Conservation (phyloP, 163 green algal species). For the Picocystis sp. region DNA sequence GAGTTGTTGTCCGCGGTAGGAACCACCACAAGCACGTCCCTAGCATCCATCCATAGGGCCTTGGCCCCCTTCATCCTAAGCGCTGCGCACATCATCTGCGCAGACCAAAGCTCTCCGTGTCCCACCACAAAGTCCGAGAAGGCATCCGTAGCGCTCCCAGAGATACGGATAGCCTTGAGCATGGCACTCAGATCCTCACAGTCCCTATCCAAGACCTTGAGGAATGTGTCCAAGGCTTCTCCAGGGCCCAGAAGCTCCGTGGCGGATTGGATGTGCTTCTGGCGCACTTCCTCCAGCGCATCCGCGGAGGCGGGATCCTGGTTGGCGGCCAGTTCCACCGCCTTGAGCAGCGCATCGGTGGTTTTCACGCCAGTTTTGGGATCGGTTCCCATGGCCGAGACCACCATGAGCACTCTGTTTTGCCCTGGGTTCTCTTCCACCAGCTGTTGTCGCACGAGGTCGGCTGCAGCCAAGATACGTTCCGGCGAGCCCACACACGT, state of each 20-base stretch:
- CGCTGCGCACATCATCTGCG: constrained; percentile 50
- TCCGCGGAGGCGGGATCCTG: constrained; percentile 8
- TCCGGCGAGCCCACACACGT: constrained; percentile 82
- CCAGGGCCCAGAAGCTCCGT: constrained; percentile 54
- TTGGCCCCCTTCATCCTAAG: constrained; percentile 29
- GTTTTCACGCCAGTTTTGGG: constrained; percentile 69
- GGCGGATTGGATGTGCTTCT: constrained; percentile 46
- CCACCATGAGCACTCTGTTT: constrained; percentile 29
- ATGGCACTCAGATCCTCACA: constrained; percentile 81
- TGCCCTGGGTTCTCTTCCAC: constrained; percentile 25
- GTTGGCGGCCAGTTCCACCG: constrained; percentile 55
- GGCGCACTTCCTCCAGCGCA: constrained; percentile 3
- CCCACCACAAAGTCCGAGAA: constrained; percentile 95
- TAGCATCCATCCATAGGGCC: constrained; percentile 58
- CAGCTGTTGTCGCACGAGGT: constrained; percentile 27
- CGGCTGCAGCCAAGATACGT: constrained; percentile 52
- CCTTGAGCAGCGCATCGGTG: constrained; percentile 85
- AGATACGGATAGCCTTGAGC: constrained; percentile 77
- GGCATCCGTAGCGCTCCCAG: constrained; percentile 65
- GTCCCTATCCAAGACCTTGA: constrained; percentile 21
- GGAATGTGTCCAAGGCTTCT: constrained; percentile 3
- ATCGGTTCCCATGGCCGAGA: constrained; percentile 72
- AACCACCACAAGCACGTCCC: constrained; percentile 61
- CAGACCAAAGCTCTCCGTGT: constrained; percentile 91
- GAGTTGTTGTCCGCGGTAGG: constrained; percentile 39